phyloP scores from a whole-genome alignment of 1,139 yeast species.

The Suhomyces ambrosiae region DNA sequence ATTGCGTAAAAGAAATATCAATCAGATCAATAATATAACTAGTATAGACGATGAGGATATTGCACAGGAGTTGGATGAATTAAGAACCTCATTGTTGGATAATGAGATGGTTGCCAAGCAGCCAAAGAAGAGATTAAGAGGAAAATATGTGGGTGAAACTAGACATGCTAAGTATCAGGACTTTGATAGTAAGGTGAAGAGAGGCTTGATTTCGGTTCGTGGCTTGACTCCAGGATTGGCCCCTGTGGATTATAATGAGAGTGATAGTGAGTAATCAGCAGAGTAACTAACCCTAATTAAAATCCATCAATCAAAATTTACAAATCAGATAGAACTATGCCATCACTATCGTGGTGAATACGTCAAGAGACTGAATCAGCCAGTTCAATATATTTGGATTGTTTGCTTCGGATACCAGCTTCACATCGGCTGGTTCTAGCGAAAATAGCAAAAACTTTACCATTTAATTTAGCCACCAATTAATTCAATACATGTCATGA shows the following conservation, averaged over 20 bases:
- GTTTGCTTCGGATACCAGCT: too few relatives aligned
- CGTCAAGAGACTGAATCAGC: too few relatives aligned
- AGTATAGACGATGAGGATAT: slow-evolving; percentile 47
- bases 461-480: too few relatives aligned
- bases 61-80: slow-evolving; percentile 46
- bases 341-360: too few relatives aligned
- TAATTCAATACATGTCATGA: too few relatives aligned
- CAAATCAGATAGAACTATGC: too few relatives aligned
- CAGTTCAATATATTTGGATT: too few relatives aligned
- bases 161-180: slow-evolving; percentile 35
- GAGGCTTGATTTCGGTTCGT: slow-evolving; percentile 52
- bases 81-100: slow-evolving; percentile 44
- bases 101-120: slow-evolving; percentile 23
- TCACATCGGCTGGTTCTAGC: too few relatives aligned
- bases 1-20: slow-evolving; percentile 52
- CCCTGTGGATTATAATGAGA: slow-evolving; percentile 69
- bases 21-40: slow-evolving; percentile 45
- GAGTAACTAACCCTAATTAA: too few relatives aligned
- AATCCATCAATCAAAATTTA: too few relatives aligned
- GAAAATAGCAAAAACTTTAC: too few relatives aligned
- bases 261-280: slow-evolving; percentile 36
- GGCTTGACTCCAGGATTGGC: slow-evolving; percentile 93
- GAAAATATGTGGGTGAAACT: slow-evolving; percentile 15
- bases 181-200: slow-evolving; percentile 46
- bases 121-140: slow-evolving; percentile 25